Base-by-base conservation (phyloP, 129 eudicot species). In the Rutidosis leptorrhynchoides region DNA sequence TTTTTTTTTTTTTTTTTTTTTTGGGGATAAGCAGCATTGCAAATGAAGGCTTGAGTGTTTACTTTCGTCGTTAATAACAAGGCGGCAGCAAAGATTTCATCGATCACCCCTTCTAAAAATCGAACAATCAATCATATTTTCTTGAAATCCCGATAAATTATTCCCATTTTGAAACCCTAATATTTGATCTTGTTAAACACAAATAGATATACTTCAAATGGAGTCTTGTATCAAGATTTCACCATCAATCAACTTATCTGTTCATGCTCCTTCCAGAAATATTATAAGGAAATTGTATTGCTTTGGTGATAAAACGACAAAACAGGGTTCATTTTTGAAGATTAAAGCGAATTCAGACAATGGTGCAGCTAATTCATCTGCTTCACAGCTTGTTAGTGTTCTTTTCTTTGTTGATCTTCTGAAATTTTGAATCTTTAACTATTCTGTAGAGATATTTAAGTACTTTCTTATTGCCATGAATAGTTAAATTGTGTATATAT, bases 371-470 rank as follows among this genome's bases (percentile, higher is more conserved):
- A 45, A 32, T 28, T 65, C 76, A 26, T 66, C 78, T 33, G 48
- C 16, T 61, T 75, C 80, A 43, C 75, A 77, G 54, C 56, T 53
- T 63, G 81, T 76, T 61, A 62, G 75, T 70, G 6, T 65, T 61
- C 66, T 54, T 52, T 58, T 48, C 46, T 59, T 49, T 26, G 15
- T 43, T 26, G 6, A 21, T 7, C 40, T 23, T 54, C 12, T 23
- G 0, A 5, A 49, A 55, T 14, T 62, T 23, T 11, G 42, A 46
- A 16, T 8, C 74, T 21, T 14, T 73, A 24, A 56, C 49, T 2
- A 25, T 27, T 10, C 55, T 35, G 6, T 27, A 22, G 64, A n/a
- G 12, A 6, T 20, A 9, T 29, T 56, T 23, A 26, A 42, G 5
- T 42, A 56, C 3, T 17, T n/a, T 55, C 5, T 23, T 61, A 43